Evolutionary conservation across 352 stramenopile species (phyloP), one percentile per base, ranked within the genome.

Genomic region (Pythium phragmitis): DNA sequence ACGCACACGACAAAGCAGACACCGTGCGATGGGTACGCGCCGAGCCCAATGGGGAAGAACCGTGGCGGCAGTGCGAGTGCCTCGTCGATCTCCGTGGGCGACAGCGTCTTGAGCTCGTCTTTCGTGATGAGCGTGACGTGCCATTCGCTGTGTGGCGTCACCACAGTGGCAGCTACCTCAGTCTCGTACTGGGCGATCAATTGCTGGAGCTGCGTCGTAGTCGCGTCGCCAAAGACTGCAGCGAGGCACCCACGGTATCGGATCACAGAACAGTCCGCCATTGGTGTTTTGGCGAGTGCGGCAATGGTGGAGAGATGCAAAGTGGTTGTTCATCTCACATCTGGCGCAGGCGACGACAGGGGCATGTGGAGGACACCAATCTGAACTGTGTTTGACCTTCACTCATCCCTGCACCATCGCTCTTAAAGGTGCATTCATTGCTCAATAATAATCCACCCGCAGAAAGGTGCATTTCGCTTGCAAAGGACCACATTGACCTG

Each of bases 41-140:
- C 77, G 13, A 89, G 48, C 2, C 76, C 80, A 33, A 89, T 73
- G 0, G 68, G 67, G 37, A 83, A 83, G 47, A 76, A 73, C 1
- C 74, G 70, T 2, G 61, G 68, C 7, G 70, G 41, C 5, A 79
- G 14, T 19, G 62, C 21, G 41, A 76, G 42, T 2, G 60, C 58
- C 53, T 85, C 73, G 4, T 79, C 49, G 2, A 77, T 52, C 5
- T 73, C 69, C 6, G 46, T 51, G 0, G 41, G 14, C 6, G 57
- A 67, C 49, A 87, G 55, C 2, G 16, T 42, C 45, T 54, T 65
- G 30, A 76, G 51, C 47, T 89, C 80, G 1, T 76, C 68, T 45
- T 89, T 89, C n/a, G 78, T 87, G 21, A 70, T 71, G 0, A 89
- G 64, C 23, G 78, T 87, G 28, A 89, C 53, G 68, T 88, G 80